Percentiles rank a stretch among this genome's conserved stretches.
phyloP scores from a whole-genome alignment of 2,329 filamentous ascomycete species.

The Mycocentrospora acerina region DNA sequence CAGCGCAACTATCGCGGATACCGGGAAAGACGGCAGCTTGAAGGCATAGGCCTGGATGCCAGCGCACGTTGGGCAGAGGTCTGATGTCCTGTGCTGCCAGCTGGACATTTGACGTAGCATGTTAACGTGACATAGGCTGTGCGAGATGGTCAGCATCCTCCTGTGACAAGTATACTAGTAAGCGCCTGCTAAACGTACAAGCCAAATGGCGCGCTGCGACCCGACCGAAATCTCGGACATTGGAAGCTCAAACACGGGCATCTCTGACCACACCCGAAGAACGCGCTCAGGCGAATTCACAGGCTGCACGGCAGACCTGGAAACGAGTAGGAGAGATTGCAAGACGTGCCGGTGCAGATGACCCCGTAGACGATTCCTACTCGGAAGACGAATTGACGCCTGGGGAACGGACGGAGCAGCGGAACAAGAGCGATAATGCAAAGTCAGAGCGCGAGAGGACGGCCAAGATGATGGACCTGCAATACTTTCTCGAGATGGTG shows the following conservation, averaged over 20 bases:
- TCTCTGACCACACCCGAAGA: constrained; percentile 23
- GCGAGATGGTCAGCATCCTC: constrained; percentile 47
- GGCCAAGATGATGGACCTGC: constrained; percentile 78
- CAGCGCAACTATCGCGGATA: constrained; percentile 75
- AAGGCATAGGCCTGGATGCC: constrained; percentile 69
- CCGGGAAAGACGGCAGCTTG: constrained; percentile 68
- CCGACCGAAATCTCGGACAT: constrained; percentile 44
- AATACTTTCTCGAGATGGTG: constrained; percentile 85
- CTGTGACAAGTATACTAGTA: constrained; percentile 3
- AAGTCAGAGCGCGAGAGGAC: constrained; percentile 62
- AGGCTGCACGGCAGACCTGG: constrained; percentile 69
- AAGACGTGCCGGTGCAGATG: constrained; percentile 70
- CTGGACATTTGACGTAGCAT: background rate
- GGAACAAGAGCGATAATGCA: constrained; percentile 48
- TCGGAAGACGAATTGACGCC: constrained; percentile 44
- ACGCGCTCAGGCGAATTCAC: constrained; percentile 31
- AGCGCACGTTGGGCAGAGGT: constrained; percentile 71
- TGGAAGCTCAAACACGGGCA: constrained; percentile 29
- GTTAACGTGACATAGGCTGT: constrained; percentile 45
- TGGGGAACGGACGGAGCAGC: constrained; percentile 36
- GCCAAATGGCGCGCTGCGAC: constrained; percentile 58
- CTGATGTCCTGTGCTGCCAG: constrained; percentile 30
- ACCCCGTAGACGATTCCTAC: constrained; percentile 52
- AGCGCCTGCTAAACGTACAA: constrained; percentile 35
- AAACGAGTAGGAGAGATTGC: constrained; percentile 71